Percentiles rank a stretch among this genome's conserved stretches.
Evolutionary conservation across 805 yeast species (phyloP).

Genomic region (Ogataea henricii): DNA sequence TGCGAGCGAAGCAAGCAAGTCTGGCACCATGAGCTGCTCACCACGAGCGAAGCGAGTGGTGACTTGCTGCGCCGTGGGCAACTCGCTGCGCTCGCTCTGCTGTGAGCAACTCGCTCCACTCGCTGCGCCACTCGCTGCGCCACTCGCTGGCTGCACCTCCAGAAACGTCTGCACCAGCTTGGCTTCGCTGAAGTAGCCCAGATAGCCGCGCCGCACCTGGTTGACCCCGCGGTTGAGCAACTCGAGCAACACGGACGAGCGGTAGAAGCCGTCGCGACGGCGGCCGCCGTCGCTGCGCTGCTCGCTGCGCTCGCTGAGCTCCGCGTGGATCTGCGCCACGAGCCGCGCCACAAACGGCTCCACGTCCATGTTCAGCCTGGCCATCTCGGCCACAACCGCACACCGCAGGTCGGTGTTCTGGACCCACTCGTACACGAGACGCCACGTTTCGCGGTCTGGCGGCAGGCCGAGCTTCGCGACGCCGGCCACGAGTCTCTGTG

Average conservation of each 20-base stretch:
- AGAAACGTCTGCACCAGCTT: constrained; percentile 1
- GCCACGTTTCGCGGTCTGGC: constrained; percentile 13
- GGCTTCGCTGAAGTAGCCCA: background rate
- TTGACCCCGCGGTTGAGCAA: background rate
- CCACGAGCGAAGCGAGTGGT: no score
- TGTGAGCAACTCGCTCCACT: background rate
- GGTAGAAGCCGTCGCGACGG: background rate
- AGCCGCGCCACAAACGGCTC: background rate
- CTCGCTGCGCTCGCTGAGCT: background rate
- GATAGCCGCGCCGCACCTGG: background rate
- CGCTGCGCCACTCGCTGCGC: background rate
- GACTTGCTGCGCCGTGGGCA: no score
- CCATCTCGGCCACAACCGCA: constrained; percentile 6
- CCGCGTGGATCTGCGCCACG: background rate
- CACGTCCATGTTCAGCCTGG: background rate
- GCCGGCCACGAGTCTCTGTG: constrained; percentile 5
- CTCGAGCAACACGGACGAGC: background rate
- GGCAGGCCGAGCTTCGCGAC: constrained; percentile 2
- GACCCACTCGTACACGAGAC: background rate
- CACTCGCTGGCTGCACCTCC: background rate
- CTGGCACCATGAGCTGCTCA: no score
- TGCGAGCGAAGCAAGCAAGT: no score
- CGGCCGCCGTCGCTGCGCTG: no score
- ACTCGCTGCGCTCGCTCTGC: no score
- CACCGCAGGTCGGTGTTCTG: constrained; percentile 3